Conservation (phyloP, 305 asterid species). For the Solanum hybrid region DNA sequence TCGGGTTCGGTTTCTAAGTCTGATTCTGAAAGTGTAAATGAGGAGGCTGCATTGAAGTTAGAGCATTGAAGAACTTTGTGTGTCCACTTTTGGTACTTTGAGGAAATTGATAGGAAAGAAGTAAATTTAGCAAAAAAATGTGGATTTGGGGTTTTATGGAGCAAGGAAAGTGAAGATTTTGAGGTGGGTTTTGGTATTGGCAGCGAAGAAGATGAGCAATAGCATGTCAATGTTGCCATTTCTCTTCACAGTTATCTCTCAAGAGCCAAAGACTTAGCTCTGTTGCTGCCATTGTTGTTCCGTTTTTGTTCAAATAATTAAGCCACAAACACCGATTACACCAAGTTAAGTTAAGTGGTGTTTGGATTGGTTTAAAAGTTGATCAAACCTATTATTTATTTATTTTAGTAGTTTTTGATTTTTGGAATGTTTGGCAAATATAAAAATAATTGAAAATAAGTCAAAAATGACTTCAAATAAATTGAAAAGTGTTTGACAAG, state of each 20-base stretch:
- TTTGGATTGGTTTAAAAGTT: too few relatives aligned
- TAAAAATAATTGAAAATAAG: too few relatives aligned
- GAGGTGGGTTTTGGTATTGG: conserved; percentile 5
- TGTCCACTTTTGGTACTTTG: not conserved
- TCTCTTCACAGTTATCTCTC: not conserved
- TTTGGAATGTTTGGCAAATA: too few relatives aligned
- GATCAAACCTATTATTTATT: too few relatives aligned
- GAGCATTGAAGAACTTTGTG: conserved; percentile 9
- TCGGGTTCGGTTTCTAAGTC: conserved; percentile 14
- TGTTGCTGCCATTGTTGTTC: not conserved
- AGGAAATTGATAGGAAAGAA: not conserved
- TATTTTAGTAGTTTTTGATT: too few relatives aligned
- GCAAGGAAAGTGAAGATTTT: conserved; percentile 5
- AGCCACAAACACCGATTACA: not conserved
- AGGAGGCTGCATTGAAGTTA: not conserved
- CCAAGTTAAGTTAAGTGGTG: not conserved
- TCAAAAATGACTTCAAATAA: too few relatives aligned
- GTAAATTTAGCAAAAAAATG: conserved; percentile 3
- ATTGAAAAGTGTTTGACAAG: too few relatives aligned
- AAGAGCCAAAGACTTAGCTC: not conserved
- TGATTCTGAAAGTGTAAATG: conserved; percentile 14
- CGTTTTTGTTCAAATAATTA: not conserved
- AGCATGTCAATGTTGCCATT: conserved; percentile 3
- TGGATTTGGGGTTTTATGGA: conserved; percentile 1
- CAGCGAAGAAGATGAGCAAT: not conserved